These are phyloP conservation scores for Vigna nakashimae DNA, from an alignment of 306 rosid genomes.

Conservation along the genomic window DNA sequence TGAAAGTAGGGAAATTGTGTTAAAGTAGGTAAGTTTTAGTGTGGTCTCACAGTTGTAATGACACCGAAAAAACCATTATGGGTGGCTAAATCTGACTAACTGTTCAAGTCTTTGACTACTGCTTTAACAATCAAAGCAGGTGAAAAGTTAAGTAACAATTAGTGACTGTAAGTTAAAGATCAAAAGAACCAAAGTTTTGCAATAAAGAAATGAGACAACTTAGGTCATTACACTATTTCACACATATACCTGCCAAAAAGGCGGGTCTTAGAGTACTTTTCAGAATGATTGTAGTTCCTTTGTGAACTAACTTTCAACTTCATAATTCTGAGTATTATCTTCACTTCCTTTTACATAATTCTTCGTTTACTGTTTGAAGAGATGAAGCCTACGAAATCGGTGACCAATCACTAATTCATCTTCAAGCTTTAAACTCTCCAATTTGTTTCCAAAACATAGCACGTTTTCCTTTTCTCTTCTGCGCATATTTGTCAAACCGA, in stretches of 20 bases:
- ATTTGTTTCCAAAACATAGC: too few species aligned
- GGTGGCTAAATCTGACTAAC: constrained; percentile 23
- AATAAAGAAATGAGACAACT: not conserved
- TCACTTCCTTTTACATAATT: not conserved
- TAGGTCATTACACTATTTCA: constrained; percentile 32
- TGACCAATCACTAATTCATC: constrained; percentile 17
- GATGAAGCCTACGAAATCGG: not conserved
- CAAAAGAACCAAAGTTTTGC: not conserved
- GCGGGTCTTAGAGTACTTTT: constrained; percentile 25
- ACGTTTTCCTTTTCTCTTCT: too few species aligned
- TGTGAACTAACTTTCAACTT: constrained; percentile 34
- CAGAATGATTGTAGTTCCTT: constrained; percentile 40
- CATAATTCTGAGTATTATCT: constrained; percentile 11
- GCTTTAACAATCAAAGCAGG: constrained; percentile 27
- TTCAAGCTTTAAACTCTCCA: not conserved
- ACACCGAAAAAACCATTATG: constrained; percentile 8
- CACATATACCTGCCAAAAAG: constrained; percentile 36
- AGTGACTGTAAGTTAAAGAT: constrained; percentile 16
- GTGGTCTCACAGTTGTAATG: constrained; percentile 37
- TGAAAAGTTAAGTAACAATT: constrained; percentile 36
- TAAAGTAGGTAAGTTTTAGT: constrained; percentile 36
- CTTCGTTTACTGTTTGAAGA: not conserved
- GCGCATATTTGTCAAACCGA: too few species aligned
- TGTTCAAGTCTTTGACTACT: constrained; percentile 41
- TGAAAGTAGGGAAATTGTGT: constrained; percentile 13